Conservation (phyloP, 176 grass and related monocot genomes). For the Bothriochloa decipiens region DNA sequence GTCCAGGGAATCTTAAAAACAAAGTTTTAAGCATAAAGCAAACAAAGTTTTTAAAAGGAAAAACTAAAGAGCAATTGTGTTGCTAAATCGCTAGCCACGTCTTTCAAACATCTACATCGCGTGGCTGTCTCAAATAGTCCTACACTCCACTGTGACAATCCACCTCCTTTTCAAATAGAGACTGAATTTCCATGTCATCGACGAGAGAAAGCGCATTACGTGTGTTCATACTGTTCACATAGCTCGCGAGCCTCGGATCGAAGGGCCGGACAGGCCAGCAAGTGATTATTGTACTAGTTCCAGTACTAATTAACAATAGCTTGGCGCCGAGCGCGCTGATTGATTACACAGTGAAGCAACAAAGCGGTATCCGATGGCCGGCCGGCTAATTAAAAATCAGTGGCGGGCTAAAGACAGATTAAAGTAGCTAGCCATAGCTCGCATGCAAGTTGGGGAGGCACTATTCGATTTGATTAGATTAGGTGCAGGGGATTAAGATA, state of each 20-base stretch:
- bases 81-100: too few species aligned
- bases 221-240: not conserved
- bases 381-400: constrained; percentile 39
- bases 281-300: not conserved
- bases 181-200: not conserved
- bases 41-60: too few species aligned
- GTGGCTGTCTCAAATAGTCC: too few species aligned
- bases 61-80: too few species aligned
- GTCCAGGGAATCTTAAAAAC: too few species aligned
- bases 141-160: too few species aligned
- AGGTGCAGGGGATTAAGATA: constrained; percentile 52
- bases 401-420: constrained; percentile 43
- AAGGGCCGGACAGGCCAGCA: constrained; percentile 8
- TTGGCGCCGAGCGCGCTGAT: not conserved
- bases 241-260: not conserved
- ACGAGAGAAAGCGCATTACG: not conserved
- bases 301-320: not conserved
- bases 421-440: constrained; percentile 15
- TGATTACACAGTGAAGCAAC: constrained; percentile 34
- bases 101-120: too few species aligned
- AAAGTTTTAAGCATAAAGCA: too few species aligned
- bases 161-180: too few species aligned
- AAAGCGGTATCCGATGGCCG: constrained; percentile 39
- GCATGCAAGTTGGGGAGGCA: constrained; percentile 38
- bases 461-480: constrained; percentile 42